Evolutionary conservation across 192 early-diverging fungal species (phyloP).

Genomic region (Umbelopsis ramanniana): DNA sequence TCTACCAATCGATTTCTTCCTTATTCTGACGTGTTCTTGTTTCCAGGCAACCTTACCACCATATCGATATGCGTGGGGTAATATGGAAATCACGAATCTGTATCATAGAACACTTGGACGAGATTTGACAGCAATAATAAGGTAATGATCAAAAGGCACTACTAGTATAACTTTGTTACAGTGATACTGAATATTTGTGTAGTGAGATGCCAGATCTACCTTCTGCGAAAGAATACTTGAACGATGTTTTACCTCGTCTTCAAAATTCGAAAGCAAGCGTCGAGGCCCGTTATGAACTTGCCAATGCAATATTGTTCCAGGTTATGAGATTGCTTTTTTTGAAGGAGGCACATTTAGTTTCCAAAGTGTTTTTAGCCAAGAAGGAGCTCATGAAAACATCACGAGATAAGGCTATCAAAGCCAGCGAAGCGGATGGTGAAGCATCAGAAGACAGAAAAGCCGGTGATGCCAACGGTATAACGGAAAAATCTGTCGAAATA

Average conservation of each 20-base stretch:
- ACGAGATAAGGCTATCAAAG: constrained; percentile 1
- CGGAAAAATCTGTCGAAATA: constrained; percentile 27
- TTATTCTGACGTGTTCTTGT: not conserved
- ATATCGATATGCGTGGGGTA: constrained; percentile 35
- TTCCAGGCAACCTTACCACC: constrained; percentile 6
- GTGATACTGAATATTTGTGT: not conserved
- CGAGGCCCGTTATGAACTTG: constrained; percentile 22
- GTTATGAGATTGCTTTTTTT: constrained; percentile 27
- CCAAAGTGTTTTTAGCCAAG: constrained; percentile 31
- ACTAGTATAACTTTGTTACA: not conserved
- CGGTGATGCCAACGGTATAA: not conserved
- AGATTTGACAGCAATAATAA: constrained; percentile 24
- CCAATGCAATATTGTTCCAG: constrained; percentile 39
- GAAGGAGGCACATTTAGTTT: constrained; percentile 21
- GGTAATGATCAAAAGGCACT: constrained; percentile 15
- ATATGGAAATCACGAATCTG: constrained; percentile 28
- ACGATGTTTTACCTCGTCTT: constrained; percentile 15
- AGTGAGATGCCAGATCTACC: constrained; percentile 22
- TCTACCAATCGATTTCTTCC: too few species aligned
- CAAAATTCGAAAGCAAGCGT: constrained; percentile 19
- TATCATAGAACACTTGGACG: constrained; percentile 14
- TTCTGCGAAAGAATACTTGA: constrained; percentile 16
- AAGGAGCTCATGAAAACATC: constrained; percentile 26
- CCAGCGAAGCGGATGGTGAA: constrained; percentile 24
- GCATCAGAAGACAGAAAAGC: constrained; percentile 14